Percentiles rank a stretch among this genome's conserved stretches.
These are phyloP conservation scores for Mycosarcoma mackinlayi DNA, from an alignment of 1,284 basidiomycete genomes.

Conservation along the genomic window DNA sequence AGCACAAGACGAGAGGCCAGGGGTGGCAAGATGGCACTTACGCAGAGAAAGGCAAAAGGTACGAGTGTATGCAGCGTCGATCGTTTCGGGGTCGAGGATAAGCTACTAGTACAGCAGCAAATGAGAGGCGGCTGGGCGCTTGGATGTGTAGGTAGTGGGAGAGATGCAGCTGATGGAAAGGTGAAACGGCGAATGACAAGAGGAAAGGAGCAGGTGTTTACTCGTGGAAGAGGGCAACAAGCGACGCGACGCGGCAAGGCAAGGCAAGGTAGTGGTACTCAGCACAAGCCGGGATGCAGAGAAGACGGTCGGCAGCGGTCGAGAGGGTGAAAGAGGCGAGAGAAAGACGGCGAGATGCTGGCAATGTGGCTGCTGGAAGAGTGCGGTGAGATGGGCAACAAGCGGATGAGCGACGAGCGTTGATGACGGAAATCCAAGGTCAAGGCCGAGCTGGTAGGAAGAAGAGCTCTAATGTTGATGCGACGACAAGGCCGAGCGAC, in stretches of 20 bases:
- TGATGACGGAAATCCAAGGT: constrained; percentile 11
- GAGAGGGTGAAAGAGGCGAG: constrained; percentile 1
- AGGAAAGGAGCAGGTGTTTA: constrained; percentile 21
- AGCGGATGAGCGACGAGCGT: no score
- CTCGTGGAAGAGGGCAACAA: constrained; percentile 6
- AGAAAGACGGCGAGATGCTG: not conserved
- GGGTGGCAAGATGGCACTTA: constrained; percentile 16
- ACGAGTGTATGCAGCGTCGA: constrained; percentile 41
- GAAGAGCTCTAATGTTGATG: constrained; percentile 26
- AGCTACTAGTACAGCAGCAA: constrained; percentile 23
- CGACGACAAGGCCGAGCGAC: constrained; percentile 33
- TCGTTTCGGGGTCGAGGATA: constrained; percentile 20
- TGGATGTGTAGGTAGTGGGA: constrained; percentile 8
- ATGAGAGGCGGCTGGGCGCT: constrained; percentile 19
- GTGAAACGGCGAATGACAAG: constrained; percentile 1
- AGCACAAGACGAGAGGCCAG: not conserved
- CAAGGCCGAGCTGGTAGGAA: constrained; percentile 14
- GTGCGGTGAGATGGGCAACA: not conserved
- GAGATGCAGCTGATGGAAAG: constrained; percentile 9
- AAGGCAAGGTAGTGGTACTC: constrained; percentile 9
- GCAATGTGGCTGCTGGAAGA: not conserved
- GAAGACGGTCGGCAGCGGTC: constrained; percentile 16
- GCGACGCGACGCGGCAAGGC: constrained; percentile 27
- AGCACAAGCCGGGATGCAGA: constrained; percentile 20
- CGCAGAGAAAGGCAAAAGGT: constrained; percentile 14